Base-by-base conservation (phyloP, 2,329 filamentous ascomycete species). In the Immersiporthe knoxdaviesiana region DNA sequence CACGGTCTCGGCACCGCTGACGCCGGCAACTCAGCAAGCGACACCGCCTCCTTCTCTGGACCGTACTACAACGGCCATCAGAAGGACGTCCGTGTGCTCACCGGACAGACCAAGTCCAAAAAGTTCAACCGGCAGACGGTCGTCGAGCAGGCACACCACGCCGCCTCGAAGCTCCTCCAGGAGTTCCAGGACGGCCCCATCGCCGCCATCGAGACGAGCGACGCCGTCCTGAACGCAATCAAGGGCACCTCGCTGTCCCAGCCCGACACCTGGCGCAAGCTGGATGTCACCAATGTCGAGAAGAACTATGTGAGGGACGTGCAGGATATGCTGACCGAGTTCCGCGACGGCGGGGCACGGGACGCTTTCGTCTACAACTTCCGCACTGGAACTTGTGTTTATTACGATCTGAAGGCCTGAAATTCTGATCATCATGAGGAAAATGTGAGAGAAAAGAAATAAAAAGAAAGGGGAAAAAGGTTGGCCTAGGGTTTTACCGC, bases 351-450 rank as follows among this genome's bases (percentile, higher is more conserved):
- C 4, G 86, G 84, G 11, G 85, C 86, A 32, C 86, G 87, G 61
- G 92, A 94, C 77, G 92, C 92, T 14, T 97, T 97, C 80, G 87
- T 97, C 65, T 97, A 97, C 80, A 97, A 97, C 75, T 97, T 97
- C 75, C 85, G 94, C 70, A 97, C 93, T 12, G 92, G 91, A 0
- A 90, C 87, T 69, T 94, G 92, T 77, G 86, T 97, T 64, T 93
- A 95, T 77, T 97, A 97, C 79, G 94, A 97, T 79, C 80, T 97
- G 58, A 83, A 82, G 39, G 79, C 77, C n/a, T 84, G 74, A n/a
- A n/a, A 74, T 21, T 11, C 16, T 39, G n/a, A 30, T 24, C 3
- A 24, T 4, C 11, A n/a, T 14, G 56, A 18, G 35, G n/a, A 47
- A 47, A n/a, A 3, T n/a, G 44, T 10, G 18, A 47, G 6, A 2